Evolutionary conservation across 2,329 filamentous ascomycete genomes (phyloP), one percentile per base, ranked within the genome.

Genomic region (Ceratocystis eucalypticola): DNA sequence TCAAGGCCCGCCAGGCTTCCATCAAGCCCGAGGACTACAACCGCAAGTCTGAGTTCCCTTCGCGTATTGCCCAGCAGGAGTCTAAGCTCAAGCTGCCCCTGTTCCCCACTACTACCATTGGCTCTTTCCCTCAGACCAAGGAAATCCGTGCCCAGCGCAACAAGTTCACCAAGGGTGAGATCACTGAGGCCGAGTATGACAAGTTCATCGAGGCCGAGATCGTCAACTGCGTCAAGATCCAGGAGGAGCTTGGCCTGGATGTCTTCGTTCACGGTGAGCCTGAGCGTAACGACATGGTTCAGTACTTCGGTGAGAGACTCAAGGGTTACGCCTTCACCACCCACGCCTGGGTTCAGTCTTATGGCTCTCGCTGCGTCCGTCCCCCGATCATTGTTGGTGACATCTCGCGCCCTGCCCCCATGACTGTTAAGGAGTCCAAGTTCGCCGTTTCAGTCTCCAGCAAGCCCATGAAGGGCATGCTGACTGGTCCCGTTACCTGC

Each of bases 391-490:
- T 99, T 74, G 94, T 97, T 73, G 94, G 94, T 80, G 94, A 99
- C 78, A 93, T 99, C 79, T 97, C 93, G 70, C 93, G 94, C 72
- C 94, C 94, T 71, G 88, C 87, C 72, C 89, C 94, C 72, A 99
- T 99, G 94, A 96, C 94, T 69, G 94, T 99, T 80, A 99, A 99
- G 88, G 94, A 99, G 85, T 96, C 90, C 79, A 96, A 97, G 84
- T 99, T 96, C 80, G 94, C 94, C 72, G 93, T 91, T 70, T 92
- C 88, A 67, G 85, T 96, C 78, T 93, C 92, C 77, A 93, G 89
- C 83, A 97, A 96, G 86, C 92, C 94, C 80, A 97, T 99, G 94
- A 99, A 99, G 90, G 94, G 94, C 78, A 99, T 99, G 94, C 87
- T 99, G 77, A 99, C 94, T 79, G 94, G 94, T 69, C 94, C 94